A percentile compares a stretch with the other conserved stretches of the same genome.
These are phyloP conservation scores for Syzygium jambos DNA, from an alignment of 345 rosid species.

Conservation along the genomic window DNA sequence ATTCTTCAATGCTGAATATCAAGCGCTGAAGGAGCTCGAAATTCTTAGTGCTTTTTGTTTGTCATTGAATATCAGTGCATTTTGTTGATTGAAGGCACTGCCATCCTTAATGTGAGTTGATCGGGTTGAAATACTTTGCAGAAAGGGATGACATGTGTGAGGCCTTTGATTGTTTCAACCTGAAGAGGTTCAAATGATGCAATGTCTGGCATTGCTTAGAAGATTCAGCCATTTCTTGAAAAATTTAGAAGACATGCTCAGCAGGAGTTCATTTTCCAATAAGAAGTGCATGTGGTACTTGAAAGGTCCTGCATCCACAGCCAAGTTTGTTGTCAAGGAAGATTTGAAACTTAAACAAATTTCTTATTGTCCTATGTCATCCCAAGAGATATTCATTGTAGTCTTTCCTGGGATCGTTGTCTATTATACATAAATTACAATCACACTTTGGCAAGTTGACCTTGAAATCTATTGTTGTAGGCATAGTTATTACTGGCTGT, in stretches of 20 bases:
- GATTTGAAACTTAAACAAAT: neutral
- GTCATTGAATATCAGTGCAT: neutral
- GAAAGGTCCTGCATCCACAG: neutral
- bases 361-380: neutral
- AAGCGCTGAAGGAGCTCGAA: neutral
- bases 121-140: neutral
- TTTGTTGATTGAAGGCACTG: too few relatives aligned
- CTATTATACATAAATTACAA: neutral
- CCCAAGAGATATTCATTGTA: neutral
- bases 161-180: neutral
- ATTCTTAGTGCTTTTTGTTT: neutral
- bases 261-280: neutral
- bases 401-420: neutral
- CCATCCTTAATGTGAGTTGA: neutral
- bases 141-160: neutral
- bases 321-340: neutral
- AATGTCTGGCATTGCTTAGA: neutral
- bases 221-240: neutral
- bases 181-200: neutral
- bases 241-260: neutral
- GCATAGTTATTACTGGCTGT: fast-evolving
- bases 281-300: neutral
- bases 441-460: neutral
- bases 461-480: neutral
- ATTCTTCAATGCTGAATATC: neutral